Base-by-base conservation (phyloP, 169 alveolate species). In the Theileria annulata region DNA sequence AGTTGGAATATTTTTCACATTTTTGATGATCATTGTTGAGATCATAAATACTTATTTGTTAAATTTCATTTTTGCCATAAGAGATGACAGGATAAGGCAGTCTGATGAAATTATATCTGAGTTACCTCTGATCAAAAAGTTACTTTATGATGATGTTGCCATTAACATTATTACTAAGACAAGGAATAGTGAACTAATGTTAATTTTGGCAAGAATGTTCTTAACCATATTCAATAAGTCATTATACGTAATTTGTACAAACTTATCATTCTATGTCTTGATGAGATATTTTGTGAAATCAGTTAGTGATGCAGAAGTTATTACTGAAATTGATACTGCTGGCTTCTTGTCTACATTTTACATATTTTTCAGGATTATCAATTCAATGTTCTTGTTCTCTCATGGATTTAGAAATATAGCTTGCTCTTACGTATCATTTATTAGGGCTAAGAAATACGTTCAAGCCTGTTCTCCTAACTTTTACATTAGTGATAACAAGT, bases 391-490 rank as follows among this genome's bases (percentile, higher is more conserved):
- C 56, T 56, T 59, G 25, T 23, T 80, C 27, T 85, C 78, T 10
- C 67, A 56, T 28, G 30, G 63, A 21, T n/a, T 80, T 30, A 80
- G 33, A 23, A 23, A 31, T 9, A 10, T 74, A 47, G 66, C 71
- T 3, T 64, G 64, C n/a, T 63, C 78, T 0, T 42, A 62, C 23
- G 25, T 69, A 19, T 73, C 88, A 12, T 3, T 33, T 15, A 35
- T 63, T 19, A 64, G 88, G 27, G 74, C 75, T 9, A 71, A 54
- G 25, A 37, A 37, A 28, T 80, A 42, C 49, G 4, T 72, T 5
- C 30, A 28, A 35, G 42, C 21, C 23, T 80, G 80, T 37, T 75
- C 88, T 0, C 88, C 88, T 2, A 80, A 80, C 74, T 80, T 37
- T 49, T 80, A 80, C 64, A 23, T 66, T 15, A 35, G 37, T 31